A percentile compares a stretch with the other conserved stretches of the same genome.
phyloP scores from a whole-genome alignment of 768 basidiomycete species.

The Boletus barrowsii region DNA sequence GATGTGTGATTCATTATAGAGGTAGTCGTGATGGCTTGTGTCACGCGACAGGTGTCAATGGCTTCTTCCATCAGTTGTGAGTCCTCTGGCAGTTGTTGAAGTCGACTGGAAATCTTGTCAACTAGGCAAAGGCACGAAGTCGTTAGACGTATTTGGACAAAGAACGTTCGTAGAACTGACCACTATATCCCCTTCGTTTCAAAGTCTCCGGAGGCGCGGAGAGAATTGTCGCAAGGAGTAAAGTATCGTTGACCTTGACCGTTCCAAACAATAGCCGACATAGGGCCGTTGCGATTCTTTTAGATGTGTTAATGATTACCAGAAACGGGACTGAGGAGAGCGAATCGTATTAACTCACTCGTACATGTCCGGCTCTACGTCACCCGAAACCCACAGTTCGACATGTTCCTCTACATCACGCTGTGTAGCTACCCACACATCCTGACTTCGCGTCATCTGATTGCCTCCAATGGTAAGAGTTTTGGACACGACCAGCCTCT shows the following conservation, averaged over 20 bases:
- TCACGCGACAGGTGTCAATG: slow-evolving; percentile 50
- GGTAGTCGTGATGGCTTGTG: neutral
- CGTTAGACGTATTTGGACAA: no score
- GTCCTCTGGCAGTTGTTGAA: neutral
- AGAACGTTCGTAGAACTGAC: neutral
- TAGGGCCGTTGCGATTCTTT: slow-evolving; percentile 75
- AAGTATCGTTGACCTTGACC: slow-evolving; percentile 75
- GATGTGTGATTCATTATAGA: neutral
- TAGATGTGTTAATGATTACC: neutral
- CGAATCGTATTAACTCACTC: slow-evolving; percentile 54
- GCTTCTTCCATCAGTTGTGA: slow-evolving; percentile 27
- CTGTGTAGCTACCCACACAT: slow-evolving; percentile 66
- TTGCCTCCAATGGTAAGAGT: slow-evolving; percentile 49
- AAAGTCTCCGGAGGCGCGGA: slow-evolving; percentile 66
- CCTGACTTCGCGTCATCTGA: slow-evolving; percentile 48
- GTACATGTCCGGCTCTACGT: slow-evolving; percentile 77
- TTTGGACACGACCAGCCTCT: slow-evolving; percentile 58
- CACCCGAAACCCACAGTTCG: slow-evolving; percentile 68
- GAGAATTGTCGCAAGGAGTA: slow-evolving; percentile 51
- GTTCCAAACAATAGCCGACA: slow-evolving; percentile 73
- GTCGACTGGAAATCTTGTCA: slow-evolving; percentile 44
- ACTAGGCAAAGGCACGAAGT: slow-evolving; percentile 29
- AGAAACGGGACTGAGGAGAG: neutral
- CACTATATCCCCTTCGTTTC: neutral
- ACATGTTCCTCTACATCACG: slow-evolving; percentile 49